A percentile compares a stretch with the other conserved stretches of the same genome.
Evolutionary conservation across 2,329 filamentous ascomycete species (phyloP).

Genomic region (Exserohilum turcica): DNA sequence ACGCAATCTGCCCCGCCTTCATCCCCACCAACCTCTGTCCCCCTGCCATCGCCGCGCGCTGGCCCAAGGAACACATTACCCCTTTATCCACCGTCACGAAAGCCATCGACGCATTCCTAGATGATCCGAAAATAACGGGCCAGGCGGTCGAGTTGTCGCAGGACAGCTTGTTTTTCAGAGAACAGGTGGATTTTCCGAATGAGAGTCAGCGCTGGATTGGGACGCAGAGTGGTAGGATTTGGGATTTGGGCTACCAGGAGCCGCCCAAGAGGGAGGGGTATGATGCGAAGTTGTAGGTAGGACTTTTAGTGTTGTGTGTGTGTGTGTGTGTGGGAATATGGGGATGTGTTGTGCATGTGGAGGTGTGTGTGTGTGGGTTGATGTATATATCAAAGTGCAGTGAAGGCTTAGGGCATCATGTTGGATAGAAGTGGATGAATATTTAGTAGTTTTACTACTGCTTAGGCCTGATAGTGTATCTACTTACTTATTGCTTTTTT

Average conservation of each 20-base stretch:
- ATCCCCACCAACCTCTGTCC: slow-evolving; percentile 49
- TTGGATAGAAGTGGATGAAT: too few species aligned
- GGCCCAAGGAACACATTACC: slow-evolving; percentile 49
- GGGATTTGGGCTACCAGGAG: slow-evolving; percentile 40
- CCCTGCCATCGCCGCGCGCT: slow-evolving; percentile 44
- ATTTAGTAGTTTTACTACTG: too few species aligned
- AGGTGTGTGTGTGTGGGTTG: too few species aligned
- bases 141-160: slow-evolving; percentile 50
- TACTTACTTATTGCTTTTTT: too few species aligned
- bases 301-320: too few species aligned
- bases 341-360: too few species aligned
- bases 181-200: slow-evolving; percentile 47
- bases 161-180: slow-evolving; percentile 50
- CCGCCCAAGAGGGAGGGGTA: slow-evolving; percentile 32
- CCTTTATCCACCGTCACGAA: slow-evolving; percentile 49
- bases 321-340: too few species aligned
- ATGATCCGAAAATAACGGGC: slow-evolving; percentile 44
- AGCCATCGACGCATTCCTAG: slow-evolving; percentile 48
- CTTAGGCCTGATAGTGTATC: too few species aligned
- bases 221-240: slow-evolving; percentile 35
- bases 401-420: too few species aligned
- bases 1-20: slow-evolving; percentile 50
- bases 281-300: background rate
- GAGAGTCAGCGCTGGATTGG: slow-evolving; percentile 50
- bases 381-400: too few species aligned